phyloP scores from a whole-genome alignment of 2,329 filamentous ascomycete genomes.

The Phaeoacremonium minimum region DNA sequence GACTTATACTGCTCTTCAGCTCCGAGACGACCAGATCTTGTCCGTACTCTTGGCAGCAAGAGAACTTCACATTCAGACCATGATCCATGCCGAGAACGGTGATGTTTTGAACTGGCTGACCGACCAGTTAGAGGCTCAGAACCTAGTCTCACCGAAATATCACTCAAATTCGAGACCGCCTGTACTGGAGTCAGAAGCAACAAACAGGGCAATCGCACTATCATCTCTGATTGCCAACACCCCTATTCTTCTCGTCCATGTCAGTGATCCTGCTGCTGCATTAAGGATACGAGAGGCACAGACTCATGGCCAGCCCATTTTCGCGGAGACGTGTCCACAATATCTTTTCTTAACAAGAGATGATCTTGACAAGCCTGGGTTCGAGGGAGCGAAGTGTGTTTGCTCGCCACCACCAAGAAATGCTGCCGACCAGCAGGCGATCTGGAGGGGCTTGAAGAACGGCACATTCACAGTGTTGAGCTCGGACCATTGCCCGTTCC shows the following conservation, averaged over 20 bases:
- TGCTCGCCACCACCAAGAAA: constrained; percentile 48
- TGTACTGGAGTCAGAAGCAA: constrained; percentile 46
- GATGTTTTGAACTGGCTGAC: constrained; percentile 51
- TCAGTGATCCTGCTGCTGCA: constrained; percentile 41
- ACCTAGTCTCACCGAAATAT: constrained; percentile 44
- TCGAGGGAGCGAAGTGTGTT: constrained; percentile 51
- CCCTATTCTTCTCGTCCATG: constrained; percentile 50
- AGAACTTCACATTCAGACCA: constrained; percentile 44
- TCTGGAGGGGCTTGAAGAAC: constrained; percentile 45
- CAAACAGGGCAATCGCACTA: constrained; percentile 45
- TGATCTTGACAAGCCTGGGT: constrained; percentile 43
- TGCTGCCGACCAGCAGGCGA: constrained; percentile 39
- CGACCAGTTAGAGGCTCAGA: constrained; percentile 41
- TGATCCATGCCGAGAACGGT: constrained; percentile 52
- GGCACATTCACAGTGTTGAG: constrained; percentile 48
- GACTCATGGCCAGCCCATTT: constrained; percentile 40
- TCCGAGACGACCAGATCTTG: constrained; percentile 44
- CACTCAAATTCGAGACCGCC: constrained; percentile 44
- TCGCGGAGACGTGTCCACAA: constrained; percentile 52
- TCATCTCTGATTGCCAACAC: constrained; percentile 41
- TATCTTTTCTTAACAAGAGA: constrained; percentile 49
- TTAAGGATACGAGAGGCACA: constrained; percentile 42
- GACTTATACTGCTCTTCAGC: constrained; percentile 45
- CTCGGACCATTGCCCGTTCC: constrained; percentile 41
- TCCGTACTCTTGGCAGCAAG: constrained; percentile 43